Base-by-base conservation (phyloP, 129 eudicot genomes). In the Escallonia herrerae region DNA sequence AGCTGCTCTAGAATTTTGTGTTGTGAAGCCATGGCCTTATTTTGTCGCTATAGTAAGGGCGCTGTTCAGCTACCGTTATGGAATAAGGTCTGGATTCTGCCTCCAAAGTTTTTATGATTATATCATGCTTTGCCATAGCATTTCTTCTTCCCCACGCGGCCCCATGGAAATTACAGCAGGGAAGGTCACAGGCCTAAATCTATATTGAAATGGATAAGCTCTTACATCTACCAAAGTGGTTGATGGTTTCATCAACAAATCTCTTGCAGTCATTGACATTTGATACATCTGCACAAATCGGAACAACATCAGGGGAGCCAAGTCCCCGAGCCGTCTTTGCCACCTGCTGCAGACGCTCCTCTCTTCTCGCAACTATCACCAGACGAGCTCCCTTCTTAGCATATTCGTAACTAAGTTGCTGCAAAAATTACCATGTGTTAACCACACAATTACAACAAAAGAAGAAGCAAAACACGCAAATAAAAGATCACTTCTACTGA, bases 291-390 rank as follows among this genome's bases (percentile, higher is more conserved):
- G 87, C 84, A 67, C 59, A 68, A 44, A 82, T 5, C 55, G 66
- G 75, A 49, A 75, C 56, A 15, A 76, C 84, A 13, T 82, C 74
- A 8, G 81, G 87, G 51, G 84, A 75, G 50, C 84, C 81, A n/a
- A 74, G 74, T 55, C 58, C 64, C 10, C 74, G 77, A 40, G 84
- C 77, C n/a, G n/a, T 41, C 11, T 68, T 63, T 1, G 87, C 84
- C 44, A 82, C 81, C 58, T 82, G 44, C 33, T 70, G 73, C 1
- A 78, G 84, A 13, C 66, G 77, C 46, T 72, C 64, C 68, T 82
- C 73, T 69, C 76, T 64, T 60, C 73, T 78, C 1, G 84, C 67
- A 9, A 63, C 64, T 40, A 82, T 59, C 4, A 68, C 81, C 45
- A 82, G 47, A 45, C 43, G 48, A 33, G 79, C 84, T 44, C 87